phyloP scores from a whole-genome alignment of 164 flowering plant genomes.

The Stephania yunnanensis region DNA sequence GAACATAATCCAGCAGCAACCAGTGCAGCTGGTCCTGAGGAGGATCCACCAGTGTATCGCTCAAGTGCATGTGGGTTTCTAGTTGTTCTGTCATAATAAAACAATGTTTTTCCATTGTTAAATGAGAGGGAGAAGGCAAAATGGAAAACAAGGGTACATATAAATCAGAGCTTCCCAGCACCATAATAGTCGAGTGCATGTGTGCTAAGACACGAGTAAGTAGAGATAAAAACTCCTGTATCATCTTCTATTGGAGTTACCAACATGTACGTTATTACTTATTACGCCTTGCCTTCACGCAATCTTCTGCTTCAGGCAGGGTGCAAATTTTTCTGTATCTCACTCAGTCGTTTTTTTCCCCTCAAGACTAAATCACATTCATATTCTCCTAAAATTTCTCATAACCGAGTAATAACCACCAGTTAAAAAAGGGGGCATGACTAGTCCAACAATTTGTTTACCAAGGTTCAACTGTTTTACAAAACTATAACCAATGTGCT shows the following conservation, averaged over 20 bases:
- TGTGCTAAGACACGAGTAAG: not conserved
- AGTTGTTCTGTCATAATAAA: constrained; percentile 48
- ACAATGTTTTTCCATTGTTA: not conserved
- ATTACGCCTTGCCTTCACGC: not conserved
- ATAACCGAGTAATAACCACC: too few relatives aligned
- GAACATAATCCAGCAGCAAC: constrained; percentile 91
- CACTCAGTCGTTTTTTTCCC: not conserved
- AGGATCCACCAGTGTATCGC: constrained; percentile 96
- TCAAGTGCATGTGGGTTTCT: constrained; percentile 84
- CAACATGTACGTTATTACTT: not conserved
- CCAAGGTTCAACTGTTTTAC: not conserved
- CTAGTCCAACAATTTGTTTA: not conserved
- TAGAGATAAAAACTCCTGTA: not conserved
- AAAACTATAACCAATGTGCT: not conserved
- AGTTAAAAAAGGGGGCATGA: not conserved
- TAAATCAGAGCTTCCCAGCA: not conserved
- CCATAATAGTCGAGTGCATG: not conserved
- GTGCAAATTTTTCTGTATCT: not conserved
- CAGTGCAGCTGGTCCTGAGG: constrained; percentile 94
- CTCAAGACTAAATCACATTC: not conserved
- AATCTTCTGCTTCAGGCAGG: not conserved
- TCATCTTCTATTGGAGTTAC: not conserved
- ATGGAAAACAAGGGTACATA: not conserved
- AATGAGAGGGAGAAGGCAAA: not conserved
- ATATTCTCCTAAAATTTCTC: not conserved